Evolutionary conservation across 257 asterid genomes (phyloP).

Genomic region (Jasminum sambac): DNA sequence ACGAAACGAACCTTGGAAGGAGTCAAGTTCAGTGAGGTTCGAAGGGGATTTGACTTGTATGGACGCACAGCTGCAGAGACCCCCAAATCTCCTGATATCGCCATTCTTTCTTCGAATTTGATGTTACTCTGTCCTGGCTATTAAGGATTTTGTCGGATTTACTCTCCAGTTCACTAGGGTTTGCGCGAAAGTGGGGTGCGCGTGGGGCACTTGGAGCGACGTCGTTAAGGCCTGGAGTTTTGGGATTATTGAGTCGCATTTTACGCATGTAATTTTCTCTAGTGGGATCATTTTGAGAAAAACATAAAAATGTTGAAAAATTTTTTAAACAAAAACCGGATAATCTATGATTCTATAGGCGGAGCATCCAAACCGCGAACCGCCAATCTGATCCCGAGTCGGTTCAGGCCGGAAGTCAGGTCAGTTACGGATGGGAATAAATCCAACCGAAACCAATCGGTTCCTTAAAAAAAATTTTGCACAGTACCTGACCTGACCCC

Average conservation of each 20-base stretch:
- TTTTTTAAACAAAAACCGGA: too few relatives aligned
- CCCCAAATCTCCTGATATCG: conserved; percentile 71
- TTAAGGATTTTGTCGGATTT: conserved; percentile 1
- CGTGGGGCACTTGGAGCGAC: neutral
- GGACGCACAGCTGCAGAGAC: conserved; percentile 68
- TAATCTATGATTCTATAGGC: too few relatives aligned
- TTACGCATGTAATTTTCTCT: too few relatives aligned
- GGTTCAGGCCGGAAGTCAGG: too few relatives aligned
- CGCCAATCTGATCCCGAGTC: too few relatives aligned
- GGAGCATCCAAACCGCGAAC: too few relatives aligned
- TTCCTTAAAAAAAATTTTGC: too few relatives aligned
- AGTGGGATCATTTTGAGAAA: too few relatives aligned
- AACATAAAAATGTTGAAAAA: too few relatives aligned
- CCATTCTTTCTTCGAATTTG: conserved; percentile 36
- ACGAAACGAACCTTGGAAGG: conserved; percentile 62
- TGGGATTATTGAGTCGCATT: neutral
- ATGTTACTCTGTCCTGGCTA: neutral
- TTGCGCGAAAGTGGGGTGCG: neutral
- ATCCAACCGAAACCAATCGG: too few relatives aligned
- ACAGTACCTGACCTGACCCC: too few relatives aligned
- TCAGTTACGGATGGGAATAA: too few relatives aligned
- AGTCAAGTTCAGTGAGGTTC: conserved; percentile 41
- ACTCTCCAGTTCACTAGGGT: conserved; percentile 32
- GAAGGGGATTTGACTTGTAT: conserved; percentile 53
- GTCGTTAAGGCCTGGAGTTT: neutral